Evolutionary conservation across 306 rosid species (phyloP).

Genomic region (Argentina anserina): DNA sequence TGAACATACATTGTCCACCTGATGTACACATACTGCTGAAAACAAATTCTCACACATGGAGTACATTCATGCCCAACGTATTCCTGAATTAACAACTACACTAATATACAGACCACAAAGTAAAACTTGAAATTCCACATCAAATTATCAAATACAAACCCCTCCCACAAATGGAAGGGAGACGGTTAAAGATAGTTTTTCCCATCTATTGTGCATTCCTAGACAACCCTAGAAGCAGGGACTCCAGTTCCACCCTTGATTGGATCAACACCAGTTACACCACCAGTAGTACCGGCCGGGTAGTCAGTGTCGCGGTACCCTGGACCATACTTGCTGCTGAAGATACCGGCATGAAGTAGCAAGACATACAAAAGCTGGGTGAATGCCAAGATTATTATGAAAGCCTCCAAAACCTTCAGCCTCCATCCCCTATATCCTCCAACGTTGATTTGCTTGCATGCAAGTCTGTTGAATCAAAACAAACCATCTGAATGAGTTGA

Average conservation of each 20-base stretch:
- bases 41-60: background rate
- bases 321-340: conserved; percentile 80
- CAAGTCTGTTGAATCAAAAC: conserved; percentile 40
- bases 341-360: conserved; percentile 75
- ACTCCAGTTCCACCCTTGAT: conserved; percentile 43
- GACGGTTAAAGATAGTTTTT: background rate
- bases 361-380: conserved; percentile 63
- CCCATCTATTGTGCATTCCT: background rate
- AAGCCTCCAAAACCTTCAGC: conserved; percentile 66
- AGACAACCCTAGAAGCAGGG: conserved; percentile 36
- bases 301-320: conserved; percentile 70
- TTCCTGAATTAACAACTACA: background rate
- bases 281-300: conserved; percentile 16
- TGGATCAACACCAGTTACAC: conserved; percentile 44
- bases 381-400: conserved; percentile 61
- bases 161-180: background rate
- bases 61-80: background rate
- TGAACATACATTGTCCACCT: background rate
- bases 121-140: background rate
- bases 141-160: background rate
- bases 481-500: background rate
- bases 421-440: conserved; percentile 97
- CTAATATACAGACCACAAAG: background rate
- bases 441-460: conserved; percentile 69
- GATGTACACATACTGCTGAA: conserved; percentile 1